Conservation (phyloP, 2,329 filamentous ascomycete species). For the Colletotrichum truncatum region DNA sequence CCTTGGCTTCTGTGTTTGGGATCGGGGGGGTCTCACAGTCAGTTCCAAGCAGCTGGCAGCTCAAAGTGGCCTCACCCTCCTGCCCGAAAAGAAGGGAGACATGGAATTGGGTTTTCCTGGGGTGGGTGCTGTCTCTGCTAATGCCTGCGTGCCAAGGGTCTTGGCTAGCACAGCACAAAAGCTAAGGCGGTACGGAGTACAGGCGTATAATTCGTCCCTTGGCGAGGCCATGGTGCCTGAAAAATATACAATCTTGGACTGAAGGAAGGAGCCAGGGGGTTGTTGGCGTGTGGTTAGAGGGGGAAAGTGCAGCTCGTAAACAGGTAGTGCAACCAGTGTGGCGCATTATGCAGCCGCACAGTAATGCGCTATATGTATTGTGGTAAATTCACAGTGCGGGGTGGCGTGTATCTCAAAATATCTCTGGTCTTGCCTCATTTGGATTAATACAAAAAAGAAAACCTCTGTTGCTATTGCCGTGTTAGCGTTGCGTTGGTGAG, state of each 20-base stretch:
- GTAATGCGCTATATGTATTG: neutral
- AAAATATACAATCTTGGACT: neutral
- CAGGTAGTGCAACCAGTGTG: neutral
- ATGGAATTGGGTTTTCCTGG: neutral
- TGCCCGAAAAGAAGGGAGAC: neutral
- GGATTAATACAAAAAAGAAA: neutral
- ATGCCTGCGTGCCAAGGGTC: neutral
- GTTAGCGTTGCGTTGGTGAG: neutral
- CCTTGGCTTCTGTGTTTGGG: neutral
- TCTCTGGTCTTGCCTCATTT: neutral
- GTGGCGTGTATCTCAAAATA: neutral
- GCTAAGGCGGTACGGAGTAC: neutral
- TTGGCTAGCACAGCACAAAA: too few relatives aligned
- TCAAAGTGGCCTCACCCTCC: neutral
- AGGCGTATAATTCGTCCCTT: neutral
- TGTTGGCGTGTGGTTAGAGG: neutral
- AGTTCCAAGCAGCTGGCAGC: too few relatives aligned
- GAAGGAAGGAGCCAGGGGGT: neutral
- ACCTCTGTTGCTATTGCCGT: neutral
- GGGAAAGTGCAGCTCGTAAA: neutral
- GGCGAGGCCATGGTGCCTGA: neutral
- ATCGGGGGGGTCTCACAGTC: neutral
- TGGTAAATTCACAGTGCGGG: neutral
- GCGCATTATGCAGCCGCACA: neutral
- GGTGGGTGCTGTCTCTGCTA: neutral